These are phyloP conservation scores for Tricholoma sp. DNA, from an alignment of 768 basidiomycete species.

Conservation along the genomic window DNA sequence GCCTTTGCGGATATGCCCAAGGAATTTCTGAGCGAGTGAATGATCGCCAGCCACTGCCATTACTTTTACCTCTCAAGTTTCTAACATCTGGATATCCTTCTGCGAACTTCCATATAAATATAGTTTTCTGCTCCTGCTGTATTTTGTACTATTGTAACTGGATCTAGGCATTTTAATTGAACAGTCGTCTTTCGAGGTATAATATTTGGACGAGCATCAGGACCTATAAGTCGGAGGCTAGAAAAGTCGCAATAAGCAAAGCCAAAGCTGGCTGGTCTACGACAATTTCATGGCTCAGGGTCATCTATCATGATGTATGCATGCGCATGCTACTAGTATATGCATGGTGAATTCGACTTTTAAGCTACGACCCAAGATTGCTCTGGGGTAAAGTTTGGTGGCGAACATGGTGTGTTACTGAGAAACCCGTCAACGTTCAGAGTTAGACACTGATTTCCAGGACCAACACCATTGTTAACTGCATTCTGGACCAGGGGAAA, in stretches of 20 bases:
- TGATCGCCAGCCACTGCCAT: neutral
- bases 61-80: neutral
- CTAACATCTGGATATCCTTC: neutral
- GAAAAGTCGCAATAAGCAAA: too few species aligned
- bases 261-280: too few species aligned
- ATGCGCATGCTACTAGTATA: too few species aligned
- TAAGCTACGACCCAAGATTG: conserved; percentile 15
- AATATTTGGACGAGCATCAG: too few species aligned
- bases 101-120: neutral
- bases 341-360: neutral
- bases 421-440: conserved; percentile 18
- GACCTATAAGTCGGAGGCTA: too few species aligned
- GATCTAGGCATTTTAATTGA: neutral
- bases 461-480: conserved; percentile 17
- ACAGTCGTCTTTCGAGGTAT: too few species aligned
- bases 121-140: neutral
- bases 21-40: conserved; percentile 57
- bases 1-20: conserved; percentile 77
- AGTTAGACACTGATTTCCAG: conserved; percentile 23
- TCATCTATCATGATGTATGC: too few species aligned
- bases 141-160: neutral
- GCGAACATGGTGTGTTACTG: conserved; percentile 20
- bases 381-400: conserved; percentile 21
- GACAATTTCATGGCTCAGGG: too few species aligned
- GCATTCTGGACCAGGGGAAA: conserved; percentile 19